Evolutionary conservation across 2,329 filamentous ascomycete species (phyloP), one percentile per base, ranked within the genome.

Genomic region (Cucurbitaria berberidis): DNA sequence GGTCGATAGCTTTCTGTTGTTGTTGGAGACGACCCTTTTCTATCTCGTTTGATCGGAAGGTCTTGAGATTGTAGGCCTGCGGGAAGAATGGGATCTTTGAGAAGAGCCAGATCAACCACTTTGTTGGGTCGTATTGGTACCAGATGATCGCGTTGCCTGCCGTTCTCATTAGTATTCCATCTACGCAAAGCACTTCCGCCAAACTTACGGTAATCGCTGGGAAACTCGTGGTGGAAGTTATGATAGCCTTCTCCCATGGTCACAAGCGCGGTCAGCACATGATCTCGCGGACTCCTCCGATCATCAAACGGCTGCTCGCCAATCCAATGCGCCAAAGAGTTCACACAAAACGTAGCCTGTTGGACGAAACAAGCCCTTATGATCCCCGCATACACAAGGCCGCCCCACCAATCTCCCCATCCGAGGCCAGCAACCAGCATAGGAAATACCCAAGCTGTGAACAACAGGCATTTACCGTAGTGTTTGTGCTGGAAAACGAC

Each of bases 311-410:
- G 74, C 56, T 76, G 74, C 48, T 77, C 74, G 16, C 80, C 80
- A n/a, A 82, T 74, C 76, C 77, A 82, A 64, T 82, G 80, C n/a
- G 79, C 80, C 11, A 82, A 74, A 9, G 76, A 79, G 66, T 82
- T 82, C 61, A 82, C 78, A 50, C 79, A 81, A 69, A 82, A 82
- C 3, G 79, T 81, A 22, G 78, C 78, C 63, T 82, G 80, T 59
- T 82, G 79, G 11, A 81, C 77, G 55, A 80, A 76, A 55, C 78
- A 80, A 40, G 79, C 77, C 44, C 80, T 72, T 15, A 81, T 69
- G 36, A 82, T 78, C 7, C 79, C 80, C 7, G 75, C 78, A 48
- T 81, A 82, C 55, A 82, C 72, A 22, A 77, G 75, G 3, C 80
- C 80, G 35, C 80, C 80, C 61, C 67, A 63, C 72, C 73, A 81